Percentiles rank a stretch among this genome's conserved stretches.
Conservation (phyloP, 345 rosid genomes). For the Balakata baccata region DNA sequence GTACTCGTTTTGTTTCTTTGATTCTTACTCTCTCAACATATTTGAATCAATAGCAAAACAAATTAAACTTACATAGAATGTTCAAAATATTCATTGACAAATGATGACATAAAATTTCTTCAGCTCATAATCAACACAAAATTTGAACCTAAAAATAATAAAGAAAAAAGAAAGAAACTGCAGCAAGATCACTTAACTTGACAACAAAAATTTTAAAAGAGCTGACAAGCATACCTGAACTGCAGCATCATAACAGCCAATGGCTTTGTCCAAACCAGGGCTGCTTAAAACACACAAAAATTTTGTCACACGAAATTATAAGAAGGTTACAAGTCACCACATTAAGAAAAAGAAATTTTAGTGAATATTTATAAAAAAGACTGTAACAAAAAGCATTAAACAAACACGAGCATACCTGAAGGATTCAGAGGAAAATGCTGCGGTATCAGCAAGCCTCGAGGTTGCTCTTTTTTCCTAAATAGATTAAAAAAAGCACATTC, state of each 20-base stretch:
- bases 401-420: slow-evolving; percentile 36
- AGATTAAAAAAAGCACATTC: not conserved
- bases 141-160: no score
- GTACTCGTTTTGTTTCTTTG: not conserved
- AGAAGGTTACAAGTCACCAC: not conserved
- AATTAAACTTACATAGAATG: not conserved
- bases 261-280: slow-evolving; percentile 52
- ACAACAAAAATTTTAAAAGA: not conserved
- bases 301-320: no score
- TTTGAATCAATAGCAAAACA: not conserved
- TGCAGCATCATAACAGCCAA: slow-evolving; percentile 70
- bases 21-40: not conserved
- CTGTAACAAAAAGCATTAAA: not conserved
- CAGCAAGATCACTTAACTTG: not conserved
- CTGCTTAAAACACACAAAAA: slow-evolving; percentile 29
- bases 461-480: slow-evolving; percentile 57
- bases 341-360: slow-evolving; percentile 4
- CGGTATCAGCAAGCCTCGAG: slow-evolving; percentile 53
- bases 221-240: slow-evolving; percentile 52
- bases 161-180: not conserved
- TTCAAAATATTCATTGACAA: not conserved
- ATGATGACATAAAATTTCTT: not conserved
- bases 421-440: slow-evolving; percentile 39
- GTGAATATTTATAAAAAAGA: not conserved
- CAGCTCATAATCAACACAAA: no score